Evolutionary conservation across 257 asterid genomes (phyloP), one percentile per base, ranked within the genome.

Genomic region (Sherardia arvensis): DNA sequence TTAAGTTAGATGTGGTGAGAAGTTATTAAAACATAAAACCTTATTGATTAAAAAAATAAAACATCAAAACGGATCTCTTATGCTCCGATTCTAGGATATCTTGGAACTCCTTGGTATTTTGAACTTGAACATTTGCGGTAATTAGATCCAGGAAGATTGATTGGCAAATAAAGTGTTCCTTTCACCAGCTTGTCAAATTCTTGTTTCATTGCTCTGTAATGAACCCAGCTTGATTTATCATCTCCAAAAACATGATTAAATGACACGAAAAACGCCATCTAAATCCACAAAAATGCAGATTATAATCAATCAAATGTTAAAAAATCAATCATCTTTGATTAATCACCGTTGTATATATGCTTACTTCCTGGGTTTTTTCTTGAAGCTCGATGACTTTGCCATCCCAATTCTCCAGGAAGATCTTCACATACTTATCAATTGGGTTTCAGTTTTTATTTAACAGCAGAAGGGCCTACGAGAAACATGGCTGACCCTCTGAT

Each of bases 401-500:
- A 27, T 83, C 93, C 95, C 96, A 85, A 47, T 79, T 71, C 66
- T 76, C 69, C 5, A 91, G 77, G 66, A 84, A 84, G 74, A 82
- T 67, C 77, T 92, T 80, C 88, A 88, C 79, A 70, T 80, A 73
- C 62, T 73, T 79, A 15, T 92, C 95, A 60, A 87, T 81, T 92
- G 0, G 93, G 91, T 53, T 87, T 55, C 59, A 92, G 80, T 9
- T 77, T 87, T 27, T 84, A 86, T 74, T 76, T 87, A 62, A 89
- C 81, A 84, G 85, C 79, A 17, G 93, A 61, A 26, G 97, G 88
- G 62, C 90, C 85, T 51, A 92, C 77, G 33, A 89, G 84, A 22
- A 86, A 64, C 63, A 87, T 79, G 77, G 87, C 68, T 57, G 97
- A 85, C 65, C 96, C 97, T 80, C 99, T 87, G 81, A 87, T 82